Conservation (phyloP, 257 asterid species). For the Solanum sejunctum region DNA sequence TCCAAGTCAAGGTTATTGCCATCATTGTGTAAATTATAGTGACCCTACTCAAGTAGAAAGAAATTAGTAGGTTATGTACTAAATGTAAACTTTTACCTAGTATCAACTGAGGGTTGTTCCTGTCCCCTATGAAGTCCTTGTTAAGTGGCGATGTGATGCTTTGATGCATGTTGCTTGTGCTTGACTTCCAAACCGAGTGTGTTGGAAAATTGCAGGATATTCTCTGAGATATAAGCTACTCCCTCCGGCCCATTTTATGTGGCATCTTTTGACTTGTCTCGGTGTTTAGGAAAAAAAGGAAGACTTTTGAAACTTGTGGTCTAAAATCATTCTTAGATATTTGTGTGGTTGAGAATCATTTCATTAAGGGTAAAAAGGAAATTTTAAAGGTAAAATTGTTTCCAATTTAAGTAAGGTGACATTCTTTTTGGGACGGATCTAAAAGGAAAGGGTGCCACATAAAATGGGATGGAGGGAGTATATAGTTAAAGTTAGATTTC, state of each 20-base stretch:
- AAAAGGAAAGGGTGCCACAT: no score
- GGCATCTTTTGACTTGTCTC: no score
- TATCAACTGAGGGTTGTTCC: not conserved
- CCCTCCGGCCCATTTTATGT: no score
- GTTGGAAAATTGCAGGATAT: not conserved
- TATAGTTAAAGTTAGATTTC: not conserved
- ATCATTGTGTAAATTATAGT: not conserved
- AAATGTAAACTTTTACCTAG: not conserved
- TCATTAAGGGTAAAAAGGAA: no score
- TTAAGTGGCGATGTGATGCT: not conserved
- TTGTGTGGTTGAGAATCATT: no score
- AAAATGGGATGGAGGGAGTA: not conserved
- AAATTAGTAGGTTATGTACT: not conserved
- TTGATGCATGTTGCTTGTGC: not conserved
- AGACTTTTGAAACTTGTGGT: no score
- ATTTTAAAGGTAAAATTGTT: no score
- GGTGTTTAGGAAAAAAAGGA: no score
- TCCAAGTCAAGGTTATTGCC: not conserved
- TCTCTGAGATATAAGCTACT: not conserved
- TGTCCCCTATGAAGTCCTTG: not conserved
- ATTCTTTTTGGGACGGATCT: no score
- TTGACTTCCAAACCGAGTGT: not conserved
- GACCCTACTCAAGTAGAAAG: not conserved
- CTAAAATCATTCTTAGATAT: no score
- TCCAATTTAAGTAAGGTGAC: no score